Base-by-base conservation (phyloP, 352 stramenopile genomes). In the Phytopythium aichiense region DNA sequence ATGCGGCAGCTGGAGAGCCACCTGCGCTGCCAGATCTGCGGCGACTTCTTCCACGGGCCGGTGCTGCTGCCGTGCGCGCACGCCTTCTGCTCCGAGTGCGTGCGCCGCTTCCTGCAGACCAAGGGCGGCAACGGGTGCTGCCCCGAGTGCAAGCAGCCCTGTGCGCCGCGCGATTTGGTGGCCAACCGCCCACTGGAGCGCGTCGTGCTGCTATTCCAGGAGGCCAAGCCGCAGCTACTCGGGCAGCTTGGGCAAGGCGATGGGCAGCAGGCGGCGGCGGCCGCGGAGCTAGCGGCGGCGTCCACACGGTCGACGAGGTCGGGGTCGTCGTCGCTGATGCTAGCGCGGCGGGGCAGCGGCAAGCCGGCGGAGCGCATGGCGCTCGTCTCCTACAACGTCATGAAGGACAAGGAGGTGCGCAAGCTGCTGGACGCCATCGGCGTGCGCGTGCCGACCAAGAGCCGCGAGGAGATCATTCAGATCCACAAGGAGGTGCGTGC, bases 381-480 rank as follows among this genome's bases (percentile, higher is more conserved):
- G 30, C 70, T 92, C n/a, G 54, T 93, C 53, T 92, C 82, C 11
- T 95, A 95, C 72, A 92, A 69, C 61, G 72, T 93, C 60, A 93
- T 95, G 86, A 82, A 89, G 40, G 86, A 95, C 60, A 93, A 92
- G 63, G 82, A 93, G 64, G 78, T 86, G 53, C 58, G 67, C 59
- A 91, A 93, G 67, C 67, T 93, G 22, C 67, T 95, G 23, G 82
- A 92, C 59, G 60, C 63, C 16, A 92, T 89, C 52, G 81, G 77
- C 51, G 77, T 95, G 33, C 73, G 75, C 30, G 63, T 80, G 12
- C 61, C 65, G 7, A 77, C 86, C 25, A 91, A 88, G 62, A 87
- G 85, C 60, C 72, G 83, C 37, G 84, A 93, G n/a, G 83, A 91
- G 45, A 92, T 93, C 65, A 91, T 95, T 64, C 81, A 91, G 61